phyloP scores from a whole-genome alignment of 2,329 filamentous ascomycete genomes.

The Microthyrium microscopicum region DNA sequence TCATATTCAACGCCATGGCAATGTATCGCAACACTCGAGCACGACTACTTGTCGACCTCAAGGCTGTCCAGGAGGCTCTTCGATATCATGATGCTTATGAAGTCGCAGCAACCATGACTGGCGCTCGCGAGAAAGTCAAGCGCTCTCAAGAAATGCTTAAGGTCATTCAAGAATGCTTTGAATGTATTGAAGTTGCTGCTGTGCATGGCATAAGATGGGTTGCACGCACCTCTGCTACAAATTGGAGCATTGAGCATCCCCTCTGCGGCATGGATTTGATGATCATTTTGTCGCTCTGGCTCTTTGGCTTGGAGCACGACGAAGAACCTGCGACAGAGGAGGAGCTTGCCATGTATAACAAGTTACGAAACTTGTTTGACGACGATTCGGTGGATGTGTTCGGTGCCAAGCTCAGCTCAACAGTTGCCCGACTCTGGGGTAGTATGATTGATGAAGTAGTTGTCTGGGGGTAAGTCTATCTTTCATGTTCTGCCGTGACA shows the following conservation, averaged over 20 bases:
- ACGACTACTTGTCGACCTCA: conserved; percentile 85
- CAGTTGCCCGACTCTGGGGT: conserved; percentile 87
- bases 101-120: conserved; percentile 90
- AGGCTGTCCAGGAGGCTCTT: conserved; percentile 87
- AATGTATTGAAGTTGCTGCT: conserved; percentile 92
- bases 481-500: conserved; percentile 2
- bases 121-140: conserved; percentile 84
- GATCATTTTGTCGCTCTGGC: conserved; percentile 94
- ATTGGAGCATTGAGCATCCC: conserved; percentile 97
- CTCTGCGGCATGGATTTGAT: conserved; percentile 93
- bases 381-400: conserved; percentile 76
- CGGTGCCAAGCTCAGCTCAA: conserved; percentile 77
- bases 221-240: conserved; percentile 89
- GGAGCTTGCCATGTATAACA: conserved; percentile 80
- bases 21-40: conserved; percentile 89
- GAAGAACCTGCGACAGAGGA: conserved; percentile 77
- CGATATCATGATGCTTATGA: conserved; percentile 96
- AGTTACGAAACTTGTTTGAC: conserved; percentile 76
- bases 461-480: conserved; percentile 81
- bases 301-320: conserved; percentile 98
- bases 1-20: conserved; percentile 96
- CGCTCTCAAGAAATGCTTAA: conserved; percentile 96
- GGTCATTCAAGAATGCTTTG: conserved; percentile 93
- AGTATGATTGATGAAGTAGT: conserved; percentile 97
- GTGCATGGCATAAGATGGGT: conserved; percentile 94